Evolutionary conservation across 495 filamentous ascomycete species (phyloP).

Genomic region (Clavariopsis aquatica): DNA sequence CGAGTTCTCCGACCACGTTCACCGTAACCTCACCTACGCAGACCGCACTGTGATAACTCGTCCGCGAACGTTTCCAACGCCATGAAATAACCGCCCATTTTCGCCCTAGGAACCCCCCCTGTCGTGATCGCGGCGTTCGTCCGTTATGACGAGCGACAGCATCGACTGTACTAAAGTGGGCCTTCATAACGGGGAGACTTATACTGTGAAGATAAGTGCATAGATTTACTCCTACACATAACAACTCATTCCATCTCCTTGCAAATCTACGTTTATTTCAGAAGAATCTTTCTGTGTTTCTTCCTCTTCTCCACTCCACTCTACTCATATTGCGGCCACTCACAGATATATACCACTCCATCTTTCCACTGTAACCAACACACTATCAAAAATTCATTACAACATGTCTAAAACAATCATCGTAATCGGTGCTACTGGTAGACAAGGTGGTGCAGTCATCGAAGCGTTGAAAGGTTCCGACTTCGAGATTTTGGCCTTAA

Average conservation of each 20-base stretch:
- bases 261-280: no score
- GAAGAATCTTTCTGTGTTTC: no score
- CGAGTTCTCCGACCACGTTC: background rate
- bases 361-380: background rate
- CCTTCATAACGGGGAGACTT: no score
- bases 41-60: background rate
- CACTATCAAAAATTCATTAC: no score
- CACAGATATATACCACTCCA: no score
- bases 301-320: no score
- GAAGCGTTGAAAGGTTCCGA: conserved; percentile 49
- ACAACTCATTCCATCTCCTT: background rate
- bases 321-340: no score
- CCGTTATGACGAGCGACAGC: background rate
- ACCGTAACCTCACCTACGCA: background rate
- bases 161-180: background rate
- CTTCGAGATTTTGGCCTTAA: conserved; percentile 68
- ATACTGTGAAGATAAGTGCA: no score
- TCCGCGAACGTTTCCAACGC: background rate
- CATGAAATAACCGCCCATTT: background rate
- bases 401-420: conserved; percentile 50
- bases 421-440: conserved; percentile 72
- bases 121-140: no score
- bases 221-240: background rate
- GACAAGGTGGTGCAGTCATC: conserved; percentile 67
- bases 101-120: no score